Conservation (phyloP, 2,329 filamentous ascomycete genomes). For the Bipolaris cookei region DNA sequence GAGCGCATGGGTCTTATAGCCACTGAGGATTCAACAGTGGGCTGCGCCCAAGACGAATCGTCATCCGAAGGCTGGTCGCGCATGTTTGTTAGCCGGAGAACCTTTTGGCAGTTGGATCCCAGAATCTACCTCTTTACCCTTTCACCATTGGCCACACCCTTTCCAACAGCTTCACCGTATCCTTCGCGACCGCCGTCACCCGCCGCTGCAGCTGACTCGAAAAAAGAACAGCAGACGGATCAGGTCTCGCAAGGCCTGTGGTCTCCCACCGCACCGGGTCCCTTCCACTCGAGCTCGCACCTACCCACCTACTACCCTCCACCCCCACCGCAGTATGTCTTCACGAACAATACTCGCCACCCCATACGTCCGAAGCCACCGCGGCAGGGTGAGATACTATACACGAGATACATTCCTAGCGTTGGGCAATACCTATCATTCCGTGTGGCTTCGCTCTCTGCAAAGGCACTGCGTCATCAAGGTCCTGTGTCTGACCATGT, state of each 20-base stretch:
- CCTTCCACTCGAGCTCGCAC: conserved; percentile 82
- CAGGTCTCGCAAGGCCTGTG: conserved; percentile 45
- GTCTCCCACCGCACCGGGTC: conserved; percentile 60
- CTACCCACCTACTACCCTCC: conserved; percentile 92
- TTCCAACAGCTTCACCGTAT: conserved; percentile 58
- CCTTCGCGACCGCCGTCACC: conserved; percentile 61
- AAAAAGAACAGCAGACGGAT: conserved; percentile 40
- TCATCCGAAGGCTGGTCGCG: conserved; percentile 71
- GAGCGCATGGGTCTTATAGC: conserved; percentile 90
- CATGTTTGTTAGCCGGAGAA: conserved; percentile 81
- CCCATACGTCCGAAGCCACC: conserved; percentile 87
- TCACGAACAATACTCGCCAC: conserved; percentile 80
- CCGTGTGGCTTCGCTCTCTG: conserved; percentile 76
- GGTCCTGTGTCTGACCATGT: conserved; percentile 57
- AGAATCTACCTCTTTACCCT: conserved; percentile 88
- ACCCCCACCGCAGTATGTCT: conserved; percentile 78
- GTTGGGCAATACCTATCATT: conserved; percentile 86
- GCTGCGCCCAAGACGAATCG: conserved; percentile 66
- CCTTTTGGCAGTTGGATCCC: conserved; percentile 92
- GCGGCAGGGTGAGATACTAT: conserved; percentile 88
- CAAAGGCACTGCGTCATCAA: conserved; percentile 67
- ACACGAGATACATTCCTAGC: conserved; percentile 83
- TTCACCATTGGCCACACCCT: conserved; percentile 63
- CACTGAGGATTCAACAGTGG: conserved; percentile 76
- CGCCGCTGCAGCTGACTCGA: conserved; percentile 33